These are phyloP conservation scores for Russula lepida DNA, from an alignment of 768 basidiomycete genomes.

Conservation along the genomic window DNA sequence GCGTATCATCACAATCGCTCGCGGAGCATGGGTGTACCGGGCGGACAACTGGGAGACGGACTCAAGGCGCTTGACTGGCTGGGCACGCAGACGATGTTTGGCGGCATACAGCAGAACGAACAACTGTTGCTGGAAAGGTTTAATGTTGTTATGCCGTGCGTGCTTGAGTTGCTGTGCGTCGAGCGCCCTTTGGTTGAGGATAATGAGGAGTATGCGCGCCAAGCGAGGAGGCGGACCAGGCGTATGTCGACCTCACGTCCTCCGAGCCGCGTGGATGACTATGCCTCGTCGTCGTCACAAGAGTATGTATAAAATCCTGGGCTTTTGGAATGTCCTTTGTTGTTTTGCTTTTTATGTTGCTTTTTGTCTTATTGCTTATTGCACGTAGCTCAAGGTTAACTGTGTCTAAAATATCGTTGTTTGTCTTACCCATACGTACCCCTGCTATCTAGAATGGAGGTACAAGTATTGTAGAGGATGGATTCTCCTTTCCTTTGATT, in stretches of 20 bases:
- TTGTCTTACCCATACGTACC: not conserved
- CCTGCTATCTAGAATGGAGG: not conserved
- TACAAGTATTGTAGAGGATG: not conserved
- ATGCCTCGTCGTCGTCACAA: conserved; percentile 2
- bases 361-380: not conserved
- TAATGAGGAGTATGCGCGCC: conserved; percentile 45
- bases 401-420: not conserved
- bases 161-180: conserved; percentile 49
- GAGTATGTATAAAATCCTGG: not conserved
- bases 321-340: not conserved
- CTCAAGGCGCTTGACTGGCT: conserved; percentile 65
- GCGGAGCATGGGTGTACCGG: conserved; percentile 53
- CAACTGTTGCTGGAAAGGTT: conserved; percentile 33
- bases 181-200: conserved; percentile 39
- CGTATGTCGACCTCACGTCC: conserved; percentile 15
- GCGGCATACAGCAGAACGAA: conserved; percentile 47
- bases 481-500: not conserved
- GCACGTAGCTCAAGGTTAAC: not conserved
- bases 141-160: conserved; percentile 46
- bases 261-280: conserved; percentile 1
- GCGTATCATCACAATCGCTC: conserved; percentile 63
- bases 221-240: conserved; percentile 18
- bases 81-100: conserved; percentile 48
- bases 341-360: not conserved
- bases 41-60: conserved; percentile 54